Evolutionary conservation across 192 early-diverging fungal species (phyloP).

Genomic region (Podila horticola): DNA sequence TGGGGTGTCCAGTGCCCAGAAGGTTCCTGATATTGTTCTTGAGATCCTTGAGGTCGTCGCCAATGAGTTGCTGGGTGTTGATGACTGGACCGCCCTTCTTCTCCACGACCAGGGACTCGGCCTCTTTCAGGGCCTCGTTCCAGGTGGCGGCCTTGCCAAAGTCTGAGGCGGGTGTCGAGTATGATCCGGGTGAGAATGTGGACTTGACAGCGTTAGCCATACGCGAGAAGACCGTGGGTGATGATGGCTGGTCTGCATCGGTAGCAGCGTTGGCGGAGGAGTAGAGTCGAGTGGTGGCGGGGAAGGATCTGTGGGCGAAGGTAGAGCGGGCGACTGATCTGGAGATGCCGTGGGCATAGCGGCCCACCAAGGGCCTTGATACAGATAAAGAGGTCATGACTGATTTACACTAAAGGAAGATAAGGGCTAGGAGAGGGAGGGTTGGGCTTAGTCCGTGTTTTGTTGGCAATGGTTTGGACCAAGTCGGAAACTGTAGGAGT

Average conservation of each 20-base stretch:
- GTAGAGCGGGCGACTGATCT: background rate
- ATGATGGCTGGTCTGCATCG: background rate
- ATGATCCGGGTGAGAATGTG: slow-evolving; percentile 49
- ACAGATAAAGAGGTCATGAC: slow-evolving; percentile 24
- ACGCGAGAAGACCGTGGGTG: slow-evolving; percentile 30
- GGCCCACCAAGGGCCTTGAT: slow-evolving; percentile 10
- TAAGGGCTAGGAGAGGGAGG: background rate
- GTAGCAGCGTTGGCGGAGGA: slow-evolving; percentile 11
- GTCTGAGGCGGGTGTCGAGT: slow-evolving; percentile 39
- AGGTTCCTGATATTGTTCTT: slow-evolving; percentile 87
- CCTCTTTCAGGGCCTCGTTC: slow-evolving; percentile 63
- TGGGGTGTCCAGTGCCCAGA: slow-evolving; percentile 88
- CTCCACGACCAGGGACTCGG: slow-evolving; percentile 60
- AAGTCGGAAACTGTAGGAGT: no score
- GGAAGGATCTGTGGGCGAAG: slow-evolving; percentile 7
- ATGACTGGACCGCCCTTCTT: slow-evolving; percentile 60
- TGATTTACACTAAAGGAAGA: background rate
- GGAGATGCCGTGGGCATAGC: slow-evolving; percentile 12
- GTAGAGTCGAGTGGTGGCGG: slow-evolving; percentile 15
- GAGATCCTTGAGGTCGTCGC: slow-evolving; percentile 85
- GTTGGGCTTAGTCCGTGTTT: no score
- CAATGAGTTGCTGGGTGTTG: slow-evolving; percentile 81
- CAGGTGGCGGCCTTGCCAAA: slow-evolving; percentile 52
- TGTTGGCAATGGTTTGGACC: no score
- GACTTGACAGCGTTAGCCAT: slow-evolving; percentile 50